A percentile compares a stretch with the other conserved stretches of the same genome.
phyloP scores from a whole-genome alignment of 2,329 filamentous ascomycete genomes.

The Aspergillus luchuensis region DNA sequence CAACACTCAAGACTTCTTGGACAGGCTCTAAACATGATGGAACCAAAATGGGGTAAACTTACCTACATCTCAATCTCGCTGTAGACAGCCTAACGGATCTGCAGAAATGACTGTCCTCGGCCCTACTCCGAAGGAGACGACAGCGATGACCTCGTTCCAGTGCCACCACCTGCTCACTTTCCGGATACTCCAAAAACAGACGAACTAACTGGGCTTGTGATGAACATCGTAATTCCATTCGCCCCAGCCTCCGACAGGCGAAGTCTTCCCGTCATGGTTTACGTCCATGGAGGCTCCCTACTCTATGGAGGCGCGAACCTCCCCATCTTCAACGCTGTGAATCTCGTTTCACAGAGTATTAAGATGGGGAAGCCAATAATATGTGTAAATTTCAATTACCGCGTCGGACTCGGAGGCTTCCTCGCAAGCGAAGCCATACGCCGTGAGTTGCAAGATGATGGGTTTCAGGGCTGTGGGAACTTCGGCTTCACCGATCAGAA shows the following conservation, averaged over 20 bases:
- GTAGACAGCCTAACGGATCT: no score
- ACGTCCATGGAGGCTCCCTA: slow-evolving; percentile 31
- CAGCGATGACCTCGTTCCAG: slow-evolving; percentile 25
- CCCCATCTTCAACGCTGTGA: slow-evolving; percentile 30
- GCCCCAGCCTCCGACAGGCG: neutral
- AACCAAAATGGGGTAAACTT: slow-evolving; percentile 24
- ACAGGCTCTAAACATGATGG: slow-evolving; percentile 23
- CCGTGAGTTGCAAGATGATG: slow-evolving; percentile 22
- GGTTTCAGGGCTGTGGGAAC: slow-evolving; percentile 35
- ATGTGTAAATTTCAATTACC: slow-evolving; percentile 32
- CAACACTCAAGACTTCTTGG: slow-evolving; percentile 23
- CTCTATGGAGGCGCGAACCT: slow-evolving; percentile 30
- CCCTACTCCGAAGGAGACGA: slow-evolving; percentile 25
- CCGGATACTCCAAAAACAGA: slow-evolving; percentile 13
- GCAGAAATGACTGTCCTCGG: slow-evolving; percentile 20
- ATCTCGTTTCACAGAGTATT: slow-evolving; percentile 27
- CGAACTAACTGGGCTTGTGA: slow-evolving; percentile 26
- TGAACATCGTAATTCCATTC: slow-evolving; percentile 29
- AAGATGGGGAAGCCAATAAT: slow-evolving; percentile 22
- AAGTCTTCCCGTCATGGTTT: slow-evolving; percentile 27
- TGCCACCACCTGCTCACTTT: slow-evolving; percentile 25
- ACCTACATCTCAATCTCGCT: no score
- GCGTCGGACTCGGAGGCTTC: slow-evolving; percentile 30
- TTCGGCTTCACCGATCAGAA: slow-evolving; percentile 43
- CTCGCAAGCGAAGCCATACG: slow-evolving; percentile 22